Evolutionary conservation across 2,329 filamentous ascomycete species (phyloP).

Genomic region (Akanthomyces muscarius): DNA sequence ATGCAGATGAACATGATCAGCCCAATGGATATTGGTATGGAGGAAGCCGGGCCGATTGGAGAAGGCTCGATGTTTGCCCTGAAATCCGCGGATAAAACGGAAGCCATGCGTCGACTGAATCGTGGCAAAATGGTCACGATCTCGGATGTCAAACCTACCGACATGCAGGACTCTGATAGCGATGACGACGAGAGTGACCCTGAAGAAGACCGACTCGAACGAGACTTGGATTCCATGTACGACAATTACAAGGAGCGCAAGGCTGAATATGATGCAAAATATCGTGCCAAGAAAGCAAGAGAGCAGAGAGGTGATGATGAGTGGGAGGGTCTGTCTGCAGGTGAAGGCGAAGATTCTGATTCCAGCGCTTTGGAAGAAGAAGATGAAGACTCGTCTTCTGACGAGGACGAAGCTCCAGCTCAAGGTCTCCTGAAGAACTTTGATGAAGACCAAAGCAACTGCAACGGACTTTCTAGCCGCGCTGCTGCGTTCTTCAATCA

Average conservation of each 20-base stretch:
- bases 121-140: slow-evolving; percentile 75
- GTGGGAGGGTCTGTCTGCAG: slow-evolving; percentile 83
- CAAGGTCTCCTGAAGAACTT: slow-evolving; percentile 39
- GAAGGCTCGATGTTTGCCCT: slow-evolving; percentile 83
- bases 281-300: slow-evolving; percentile 82
- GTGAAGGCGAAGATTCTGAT: slow-evolving; percentile 54
- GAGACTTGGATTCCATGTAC: slow-evolving; percentile 84
- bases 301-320: slow-evolving; percentile 80
- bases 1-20: slow-evolving; percentile 97
- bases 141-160: slow-evolving; percentile 49
- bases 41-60: slow-evolving; percentile 73
- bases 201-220: slow-evolving; percentile 77
- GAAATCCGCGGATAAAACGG: slow-evolving; percentile 73
- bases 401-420: slow-evolving; percentile 29
- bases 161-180: slow-evolving; percentile 39
- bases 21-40: slow-evolving; percentile 92
- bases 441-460: slow-evolving; percentile 26
- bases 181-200: slow-evolving; percentile 67
- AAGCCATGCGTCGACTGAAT: slow-evolving; percentile 55
- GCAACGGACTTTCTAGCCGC: slow-evolving; percentile 64
- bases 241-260: slow-evolving; percentile 77
- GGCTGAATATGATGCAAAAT: slow-evolving; percentile 78
- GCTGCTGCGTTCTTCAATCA: slow-evolving; percentile 90
- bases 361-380: slow-evolving; percentile 61
- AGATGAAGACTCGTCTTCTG: slow-evolving; percentile 34